Evolutionary conservation across 495 filamentous ascomycete genomes (phyloP).

Genomic region (Lasiosphaeria ovina): DNA sequence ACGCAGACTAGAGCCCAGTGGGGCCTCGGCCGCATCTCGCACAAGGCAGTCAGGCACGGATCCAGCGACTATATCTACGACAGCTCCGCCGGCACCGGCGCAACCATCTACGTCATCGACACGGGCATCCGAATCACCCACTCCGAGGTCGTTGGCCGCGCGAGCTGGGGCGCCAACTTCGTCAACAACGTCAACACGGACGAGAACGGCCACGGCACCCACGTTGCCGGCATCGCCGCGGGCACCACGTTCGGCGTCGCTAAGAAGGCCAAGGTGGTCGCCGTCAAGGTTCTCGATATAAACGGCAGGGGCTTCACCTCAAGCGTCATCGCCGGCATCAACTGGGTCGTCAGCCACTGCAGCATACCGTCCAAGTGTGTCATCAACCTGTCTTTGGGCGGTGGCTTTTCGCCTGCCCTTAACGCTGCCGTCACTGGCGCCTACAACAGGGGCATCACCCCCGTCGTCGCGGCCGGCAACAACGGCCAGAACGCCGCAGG

Average conservation of each 20-base stretch:
- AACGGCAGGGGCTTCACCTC: slow-evolving; percentile 41
- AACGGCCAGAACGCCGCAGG: slow-evolving; percentile 33
- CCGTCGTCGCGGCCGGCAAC: slow-evolving; percentile 56
- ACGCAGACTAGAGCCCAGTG: slow-evolving; percentile 36
- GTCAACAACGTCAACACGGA: slow-evolving; percentile 43
- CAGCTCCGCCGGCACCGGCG: slow-evolving; percentile 14
- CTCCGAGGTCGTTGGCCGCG: slow-evolving; percentile 54
- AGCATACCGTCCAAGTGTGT: slow-evolving; percentile 40
- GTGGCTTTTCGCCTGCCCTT: slow-evolving; percentile 48
- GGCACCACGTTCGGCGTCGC: slow-evolving; percentile 61
- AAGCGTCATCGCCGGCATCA: slow-evolving; percentile 51
- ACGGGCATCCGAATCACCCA: slow-evolving; percentile 56
- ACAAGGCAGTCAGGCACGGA: slow-evolving; percentile 28
- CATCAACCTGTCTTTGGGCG: slow-evolving; percentile 55
- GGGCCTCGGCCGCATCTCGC: slow-evolving; percentile 58
- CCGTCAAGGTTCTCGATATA: slow-evolving; percentile 62
- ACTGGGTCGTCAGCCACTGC: slow-evolving; percentile 53
- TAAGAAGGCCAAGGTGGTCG: slow-evolving; percentile 60
- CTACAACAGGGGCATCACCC: slow-evolving; percentile 46
- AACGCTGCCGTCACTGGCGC: slow-evolving; percentile 50
- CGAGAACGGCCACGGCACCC: slow-evolving; percentile 63
- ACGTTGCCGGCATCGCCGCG: slow-evolving; percentile 62
- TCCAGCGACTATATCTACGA: slow-evolving; percentile 41
- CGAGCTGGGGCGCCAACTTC: slow-evolving; percentile 55
- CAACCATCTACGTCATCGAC: slow-evolving; percentile 53